A percentile compares a stretch with the other conserved stretches of the same genome.
These are phyloP conservation scores for Neurospora tetrasperma DNA, from an alignment of 495 filamentous ascomycete genomes.

Conservation along the genomic window DNA sequence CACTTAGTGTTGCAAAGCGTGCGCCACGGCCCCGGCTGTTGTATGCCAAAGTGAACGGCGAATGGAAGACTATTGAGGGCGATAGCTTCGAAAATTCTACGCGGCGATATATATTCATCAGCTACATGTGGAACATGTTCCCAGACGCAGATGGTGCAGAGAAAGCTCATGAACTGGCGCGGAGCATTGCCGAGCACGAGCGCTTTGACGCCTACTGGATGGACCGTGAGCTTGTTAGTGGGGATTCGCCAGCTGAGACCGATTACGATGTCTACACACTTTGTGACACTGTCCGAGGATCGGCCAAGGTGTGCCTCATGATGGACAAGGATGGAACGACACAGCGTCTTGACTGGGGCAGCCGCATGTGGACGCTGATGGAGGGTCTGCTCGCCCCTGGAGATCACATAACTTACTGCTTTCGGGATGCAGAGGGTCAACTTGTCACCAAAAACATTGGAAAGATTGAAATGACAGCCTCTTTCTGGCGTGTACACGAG, in stretches of 20 bases:
- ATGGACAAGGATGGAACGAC: not conserved
- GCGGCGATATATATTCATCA: not conserved
- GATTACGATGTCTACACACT: slow-evolving; percentile 11
- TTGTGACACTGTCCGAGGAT: slow-evolving; percentile 9
- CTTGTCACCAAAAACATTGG: not conserved
- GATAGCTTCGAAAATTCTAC: not conserved
- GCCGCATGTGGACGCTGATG: slow-evolving; percentile 39
- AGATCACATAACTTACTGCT: not conserved
- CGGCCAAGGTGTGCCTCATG: slow-evolving; percentile 6
- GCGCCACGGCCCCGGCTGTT: not conserved
- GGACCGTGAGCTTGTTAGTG: not conserved
- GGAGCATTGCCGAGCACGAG: not conserved
- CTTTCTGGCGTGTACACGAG: slow-evolving; percentile 3
- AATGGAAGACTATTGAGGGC: not conserved
- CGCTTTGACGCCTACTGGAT: not conserved
- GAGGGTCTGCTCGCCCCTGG: slow-evolving; percentile 32
- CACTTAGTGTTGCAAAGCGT: not conserved
- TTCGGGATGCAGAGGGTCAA: not conserved
- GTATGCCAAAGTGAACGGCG: not conserved
- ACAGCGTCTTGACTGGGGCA: slow-evolving; percentile 25
- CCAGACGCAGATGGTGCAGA: not conserved
- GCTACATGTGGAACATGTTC: not conserved
- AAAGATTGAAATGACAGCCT: slow-evolving; percentile 10
- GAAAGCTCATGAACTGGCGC: not conserved
- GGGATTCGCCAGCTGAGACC: not conserved